Evolutionary conservation across 1,139 yeast genomes (phyloP), one percentile per base, ranked within the genome.

Genomic region (Geotrichum phurueaensis): DNA sequence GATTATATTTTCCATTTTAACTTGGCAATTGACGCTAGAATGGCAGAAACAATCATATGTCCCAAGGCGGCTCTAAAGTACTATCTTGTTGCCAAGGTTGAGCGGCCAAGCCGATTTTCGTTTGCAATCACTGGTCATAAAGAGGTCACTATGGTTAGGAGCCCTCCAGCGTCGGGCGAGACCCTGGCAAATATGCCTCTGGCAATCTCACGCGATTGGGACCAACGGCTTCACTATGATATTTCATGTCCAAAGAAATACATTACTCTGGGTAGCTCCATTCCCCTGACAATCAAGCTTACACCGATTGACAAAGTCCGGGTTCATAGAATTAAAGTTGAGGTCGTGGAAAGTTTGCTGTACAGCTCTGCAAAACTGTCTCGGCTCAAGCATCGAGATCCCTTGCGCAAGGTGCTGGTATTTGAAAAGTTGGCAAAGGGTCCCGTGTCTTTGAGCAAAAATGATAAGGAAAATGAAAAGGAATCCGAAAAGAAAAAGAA

Each of bases 191-290:
- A 88, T 70, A 89, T 87, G 68, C 96, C 97, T 0, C 83, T 91
- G 39, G 88, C 86, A 70, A 90, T 91, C 33, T 88, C 89, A 68
- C 81, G 94, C 62, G 81, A 85, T 2, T 91, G 97, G 97, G 87
- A 87, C 67, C 86, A 89, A 64, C 75, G 94, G 0, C 76, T 91
- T 52, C 87, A 86, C 63, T 91, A 91, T 72, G 89, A 88, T 65
- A 82, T 91, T 45, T 82, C 90, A 0, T 81, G 90, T 61, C 96
- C 96, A 0, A 81, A 82, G 65, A 89, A 90, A 68, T 89, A 82
- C 72, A 83, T 89, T 5, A 79, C 92, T 0, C 77, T 90, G 57
- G 92, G 92, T 1, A 80, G 86, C 9, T 85, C 84, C 57, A 70
- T 83, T 15, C 81, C 83, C 10, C 72, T 85, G 39, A 84, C 85